A percentile compares a stretch with the other conserved stretches of the same genome.
These are phyloP conservation scores for Geranomyces michiganensis DNA, from an alignment of 192 early-diverging fungal species.

Conservation along the genomic window DNA sequence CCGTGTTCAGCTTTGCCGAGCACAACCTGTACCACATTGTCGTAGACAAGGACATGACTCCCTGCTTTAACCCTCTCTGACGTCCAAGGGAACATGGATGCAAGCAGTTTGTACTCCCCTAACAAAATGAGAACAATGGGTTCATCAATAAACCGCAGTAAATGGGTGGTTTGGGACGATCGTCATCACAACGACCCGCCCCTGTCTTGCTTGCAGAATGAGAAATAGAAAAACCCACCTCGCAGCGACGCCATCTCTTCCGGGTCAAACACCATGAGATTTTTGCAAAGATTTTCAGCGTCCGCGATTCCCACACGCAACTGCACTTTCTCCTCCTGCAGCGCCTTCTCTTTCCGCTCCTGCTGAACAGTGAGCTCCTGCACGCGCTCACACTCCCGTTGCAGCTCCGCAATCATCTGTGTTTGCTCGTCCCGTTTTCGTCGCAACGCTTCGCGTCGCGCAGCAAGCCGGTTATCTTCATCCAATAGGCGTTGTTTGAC, in stretches of 20 bases:
- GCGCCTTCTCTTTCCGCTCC: not conserved
- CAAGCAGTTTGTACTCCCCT: constrained; percentile 29
- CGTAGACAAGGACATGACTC: constrained; percentile 17
- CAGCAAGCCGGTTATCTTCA: not conserved
- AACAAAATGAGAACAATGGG: not conserved
- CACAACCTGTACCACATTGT: constrained; percentile 16
- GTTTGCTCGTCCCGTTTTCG: not conserved
- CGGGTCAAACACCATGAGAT: constrained; percentile 33
- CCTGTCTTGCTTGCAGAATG: too few relatives aligned
- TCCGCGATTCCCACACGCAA: not conserved
- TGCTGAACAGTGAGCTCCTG: not conserved
- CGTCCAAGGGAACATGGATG: constrained; percentile 27
- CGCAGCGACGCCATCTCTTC: constrained; percentile 25
- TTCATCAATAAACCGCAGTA: too few relatives aligned
- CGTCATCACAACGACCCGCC: too few relatives aligned
- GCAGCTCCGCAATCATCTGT: not conserved
- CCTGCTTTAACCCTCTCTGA: not conserved
- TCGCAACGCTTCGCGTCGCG: not conserved
- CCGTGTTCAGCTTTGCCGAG: constrained; percentile 16
- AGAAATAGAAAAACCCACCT: not conserved
- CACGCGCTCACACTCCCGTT: not conserved
- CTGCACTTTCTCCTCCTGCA: constrained; percentile 6
- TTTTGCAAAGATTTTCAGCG: constrained; percentile 29
- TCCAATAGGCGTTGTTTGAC: too few relatives aligned
- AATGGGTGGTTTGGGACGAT: too few relatives aligned